Evolutionary conservation across 2,329 filamentous ascomycete species (phyloP).

Genomic region (Elsinoe batatas): DNA sequence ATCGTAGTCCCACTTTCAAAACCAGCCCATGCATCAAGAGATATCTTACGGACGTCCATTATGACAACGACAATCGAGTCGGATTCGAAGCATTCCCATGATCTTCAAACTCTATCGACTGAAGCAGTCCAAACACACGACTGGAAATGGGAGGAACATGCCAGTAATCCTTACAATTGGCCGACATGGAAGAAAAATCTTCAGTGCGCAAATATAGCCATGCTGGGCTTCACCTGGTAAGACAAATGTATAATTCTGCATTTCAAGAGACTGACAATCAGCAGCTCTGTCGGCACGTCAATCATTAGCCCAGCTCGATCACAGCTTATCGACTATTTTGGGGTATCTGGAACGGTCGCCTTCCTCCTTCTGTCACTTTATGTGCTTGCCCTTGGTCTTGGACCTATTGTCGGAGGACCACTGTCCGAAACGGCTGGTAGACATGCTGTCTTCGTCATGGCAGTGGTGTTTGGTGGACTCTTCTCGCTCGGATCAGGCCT

Average conservation of each 20-base stretch:
- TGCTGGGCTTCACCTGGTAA: slow-evolving; percentile 29
- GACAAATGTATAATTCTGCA: not conserved
- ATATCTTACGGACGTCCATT: not conserved
- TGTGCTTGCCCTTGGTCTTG: slow-evolving; percentile 54
- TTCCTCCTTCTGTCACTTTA: slow-evolving; percentile 51
- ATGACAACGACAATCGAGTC: not conserved
- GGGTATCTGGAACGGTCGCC: slow-evolving; percentile 45
- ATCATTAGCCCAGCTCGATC: not conserved
- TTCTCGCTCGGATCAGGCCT: slow-evolving; percentile 35
- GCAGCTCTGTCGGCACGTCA: slow-evolving; percentile 4
- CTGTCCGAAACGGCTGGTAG: slow-evolving; percentile 63
- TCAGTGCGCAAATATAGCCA: slow-evolving; percentile 31
- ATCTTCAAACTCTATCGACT: not conserved
- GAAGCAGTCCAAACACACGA: slow-evolving; percentile 12
- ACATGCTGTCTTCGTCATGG: slow-evolving; percentile 58
- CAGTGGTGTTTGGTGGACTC: slow-evolving; percentile 53
- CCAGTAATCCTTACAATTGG: slow-evolving; percentile 46
- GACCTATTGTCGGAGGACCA: slow-evolving; percentile 62
- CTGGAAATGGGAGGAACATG: slow-evolving; percentile 26
- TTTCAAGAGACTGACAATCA: not conserved
- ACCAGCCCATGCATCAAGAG: too few relatives aligned
- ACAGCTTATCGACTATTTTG: slow-evolving; percentile 44
- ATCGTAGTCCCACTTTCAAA: too few relatives aligned
- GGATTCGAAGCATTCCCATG: not conserved
- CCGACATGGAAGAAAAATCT: slow-evolving; percentile 33